Base-by-base conservation (phyloP, 2,329 filamentous ascomycete species). In the Tolypocladium sp. region DNA sequence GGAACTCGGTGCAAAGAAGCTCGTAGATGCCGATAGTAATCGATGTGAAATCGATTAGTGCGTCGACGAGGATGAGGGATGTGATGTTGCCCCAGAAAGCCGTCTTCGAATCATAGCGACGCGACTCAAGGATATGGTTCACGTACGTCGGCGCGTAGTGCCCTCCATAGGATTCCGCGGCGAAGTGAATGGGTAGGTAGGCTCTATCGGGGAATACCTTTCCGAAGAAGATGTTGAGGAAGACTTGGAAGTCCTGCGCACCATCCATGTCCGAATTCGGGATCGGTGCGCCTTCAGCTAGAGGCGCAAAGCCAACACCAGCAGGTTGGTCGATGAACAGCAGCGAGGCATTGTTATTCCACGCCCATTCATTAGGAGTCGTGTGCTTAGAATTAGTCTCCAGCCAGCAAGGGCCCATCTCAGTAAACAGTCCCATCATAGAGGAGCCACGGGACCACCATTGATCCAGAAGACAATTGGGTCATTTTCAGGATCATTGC, bases 401-500 rank as follows among this genome's bases (percentile, higher is more conserved):
- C 42, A 86, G 73, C 33, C 74, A 71, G 66, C 83, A 87, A 52
- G 73, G 75, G 15, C 83, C 82, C 73, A 74, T 71, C 81, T 82
- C 58, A 69, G 74, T 67, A 78, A 85, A 59, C 77, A 73, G 17
- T 73, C 82, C 69, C 52, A 80, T 71, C 76, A 84, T 79, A 41
- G 78, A 82, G 61, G 78, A 81, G n/a, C n/a, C 42, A 73, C 74
- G 7, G 83, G 82, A 2, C 83, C 83, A 37, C 83, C 83, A 67
- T 83, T 84, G 58, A 85, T 71, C 79, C 79, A 85, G 64, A 85
- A 79, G 2, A 80, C 80, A 46, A 84, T 67, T 6, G 70, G 71
- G 1, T 69, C 70, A 38, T 66, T 66, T 2, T 62, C 60, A 1
- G 68, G 67, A 4, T 66, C 61, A 13, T 67, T 56, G 1, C 66